Base-by-base conservation (phyloP, 768 basidiomycete genomes). In the Nevesoporus exiguus region DNA sequence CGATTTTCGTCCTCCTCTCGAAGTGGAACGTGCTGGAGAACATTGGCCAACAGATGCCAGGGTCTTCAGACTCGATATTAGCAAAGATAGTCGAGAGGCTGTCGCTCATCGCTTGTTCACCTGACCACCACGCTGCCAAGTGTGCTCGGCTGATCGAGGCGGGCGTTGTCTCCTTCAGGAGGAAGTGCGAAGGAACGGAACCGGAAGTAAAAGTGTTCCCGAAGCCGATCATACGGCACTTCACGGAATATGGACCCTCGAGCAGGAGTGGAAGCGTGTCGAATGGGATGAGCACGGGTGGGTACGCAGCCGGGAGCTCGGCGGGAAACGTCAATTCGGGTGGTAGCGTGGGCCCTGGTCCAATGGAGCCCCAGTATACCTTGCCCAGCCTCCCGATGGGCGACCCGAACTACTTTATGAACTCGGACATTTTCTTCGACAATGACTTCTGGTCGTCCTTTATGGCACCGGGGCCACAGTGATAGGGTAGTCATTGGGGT, bases 391-490 rank as follows among this genome's bases (percentile, higher is more conserved):
- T 64, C 31, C 55, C 66, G 3, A 57, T 66, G 58, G 59, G 49
- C 36, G 70, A 71, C 34, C 60, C 65, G 1, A 70, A 53, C 42
- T 72, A 66, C 43, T 73, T 73, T 45, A 63, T 69, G 59, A 61
- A 58, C 37, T 66, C 74, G 22, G 74, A 78, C 52, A 61, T 76
- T 45, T 74, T 78, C 52, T 66, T 75, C 39, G 76, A 78, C 52
- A 66, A 70, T 25, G 69, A 71, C 9, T 78, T 77, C 55, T 77
- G 76, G 76, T 63, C 71, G 21, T 71, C 74, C 7, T 77, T 77
- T 37, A 66, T 77, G 66, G 54, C 13, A 52, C 39, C 44, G 51
- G 56, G 55, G 36, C 22, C 33, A 54, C 57, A 50, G 56, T 58
- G 45, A 49, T 15, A 36, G 5, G 56, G 13, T 31, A 60, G 8